Percentiles rank a stretch among this genome's conserved stretches.
These are phyloP conservation scores for Hericium rajendrae DNA, from an alignment of 768 basidiomycete species.

Conservation along the genomic window DNA sequence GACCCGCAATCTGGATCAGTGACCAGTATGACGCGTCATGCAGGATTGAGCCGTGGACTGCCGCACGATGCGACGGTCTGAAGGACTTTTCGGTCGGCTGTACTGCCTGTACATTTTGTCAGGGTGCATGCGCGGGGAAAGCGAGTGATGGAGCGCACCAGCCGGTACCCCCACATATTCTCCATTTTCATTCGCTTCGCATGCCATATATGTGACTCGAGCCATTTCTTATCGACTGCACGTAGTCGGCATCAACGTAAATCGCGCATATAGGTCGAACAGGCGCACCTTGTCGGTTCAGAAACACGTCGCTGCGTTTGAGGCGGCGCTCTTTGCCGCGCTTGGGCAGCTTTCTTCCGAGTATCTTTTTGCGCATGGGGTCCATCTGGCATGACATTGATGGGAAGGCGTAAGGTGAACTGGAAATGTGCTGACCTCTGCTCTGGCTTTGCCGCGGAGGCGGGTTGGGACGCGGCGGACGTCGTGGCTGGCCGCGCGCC, in stretches of 20 bases:
- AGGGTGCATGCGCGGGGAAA: background rate
- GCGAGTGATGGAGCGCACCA: constrained; percentile 36
- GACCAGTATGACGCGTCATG: constrained; percentile 87
- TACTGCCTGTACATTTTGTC: constrained; percentile 43
- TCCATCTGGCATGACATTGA: constrained; percentile 36
- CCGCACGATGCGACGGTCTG: constrained; percentile 84
- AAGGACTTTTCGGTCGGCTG: constrained; percentile 89
- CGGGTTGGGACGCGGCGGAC: constrained; percentile 83
- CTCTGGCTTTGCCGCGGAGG: constrained; percentile 69
- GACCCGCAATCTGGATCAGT: constrained; percentile 64
- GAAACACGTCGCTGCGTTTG: constrained; percentile 49
- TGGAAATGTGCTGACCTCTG: constrained; percentile 49
- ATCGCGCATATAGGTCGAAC: background rate
- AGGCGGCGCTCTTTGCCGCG: constrained; percentile 51
- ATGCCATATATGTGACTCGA: constrained; percentile 96
- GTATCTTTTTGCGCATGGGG: constrained; percentile 30
- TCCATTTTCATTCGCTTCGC: constrained; percentile 96
- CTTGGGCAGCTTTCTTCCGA: constrained; percentile 44
- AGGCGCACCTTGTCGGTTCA: constrained; percentile 63
- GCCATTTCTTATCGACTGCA: constrained; percentile 80
- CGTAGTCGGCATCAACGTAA: background rate
- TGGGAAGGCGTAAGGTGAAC: background rate
- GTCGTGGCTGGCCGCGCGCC: constrained; percentile 92
- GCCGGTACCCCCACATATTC: constrained; percentile 82
- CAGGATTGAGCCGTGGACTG: constrained; percentile 73